These are phyloP conservation scores for Lipomyces lipofer DNA, from an alignment of 805 yeast genomes.

Conservation along the genomic window DNA sequence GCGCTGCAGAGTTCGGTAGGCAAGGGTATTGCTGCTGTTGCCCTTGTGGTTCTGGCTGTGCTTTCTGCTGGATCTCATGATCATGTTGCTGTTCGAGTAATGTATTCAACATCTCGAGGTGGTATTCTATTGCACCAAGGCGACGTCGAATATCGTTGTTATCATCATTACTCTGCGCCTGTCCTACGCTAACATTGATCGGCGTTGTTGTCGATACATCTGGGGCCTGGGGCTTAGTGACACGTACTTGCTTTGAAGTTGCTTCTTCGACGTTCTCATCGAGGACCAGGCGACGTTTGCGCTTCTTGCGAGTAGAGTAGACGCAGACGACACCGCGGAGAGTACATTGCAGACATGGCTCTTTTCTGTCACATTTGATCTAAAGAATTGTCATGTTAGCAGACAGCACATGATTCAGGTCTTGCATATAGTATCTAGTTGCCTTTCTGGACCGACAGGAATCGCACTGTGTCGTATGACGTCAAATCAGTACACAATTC, in stretches of 20 bases:
- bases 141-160: neutral
- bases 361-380: constrained; percentile 27
- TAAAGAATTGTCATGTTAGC: neutral
- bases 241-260: too few relatives aligned
- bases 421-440: neutral
- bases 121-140: constrained; percentile 17
- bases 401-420: neutral
- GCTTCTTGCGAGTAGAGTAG: constrained; percentile 24
- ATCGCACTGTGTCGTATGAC: constrained; percentile 12
- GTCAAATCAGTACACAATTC: neutral
- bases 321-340: constrained; percentile 24
- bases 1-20: too few relatives aligned
- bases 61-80: constrained; percentile 4
- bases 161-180: neutral
- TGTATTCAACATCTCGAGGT: constrained; percentile 14
- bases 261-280: neutral
- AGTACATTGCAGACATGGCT: constrained; percentile 27
- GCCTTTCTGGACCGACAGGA: constrained; percentile 25
- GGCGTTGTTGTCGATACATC: neutral
- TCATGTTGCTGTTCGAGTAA: constrained; percentile 20
- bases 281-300: constrained; percentile 15
- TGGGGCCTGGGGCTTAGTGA: neutral
- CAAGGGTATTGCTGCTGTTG: too few relatives aligned
- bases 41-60: neutral
- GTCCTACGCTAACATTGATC: neutral